Evolutionary conservation across 208 protist genomes (phyloP), one percentile per base, ranked within the genome.

Genomic region (Leishmania amazonensis): DNA sequence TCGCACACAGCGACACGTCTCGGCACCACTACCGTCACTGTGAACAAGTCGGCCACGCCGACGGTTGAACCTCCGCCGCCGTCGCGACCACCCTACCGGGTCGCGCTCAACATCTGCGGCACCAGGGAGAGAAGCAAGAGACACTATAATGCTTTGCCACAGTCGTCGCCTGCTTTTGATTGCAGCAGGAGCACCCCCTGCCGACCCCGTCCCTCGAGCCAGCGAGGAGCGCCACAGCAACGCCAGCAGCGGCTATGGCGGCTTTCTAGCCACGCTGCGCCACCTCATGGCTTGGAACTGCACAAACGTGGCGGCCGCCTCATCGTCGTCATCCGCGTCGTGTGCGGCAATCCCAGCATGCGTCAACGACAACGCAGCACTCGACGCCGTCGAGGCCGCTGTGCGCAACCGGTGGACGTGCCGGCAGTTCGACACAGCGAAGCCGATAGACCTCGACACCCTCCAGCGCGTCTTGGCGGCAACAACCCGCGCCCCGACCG

Each of bases 401-500:
- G 89, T 96, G 24, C 54, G 83, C 31, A 19, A 38, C 3, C 87
- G 92, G 65, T 87, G 85, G 84, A 91, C 90, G 19, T 94, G 88
- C 67, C 89, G 89, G 49, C 76, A 86, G 45, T 98, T 95, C 78
- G 89, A 96, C 74, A 1, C 87, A 0, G 79, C 80, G 5, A 76
- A 70, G 31, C 73, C 85, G 5, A 82, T 98, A 21, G 86, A 89
- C 35, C 74, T 77, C 31, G 57, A 85, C 13, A 60, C 89, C 17
- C 64, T 97, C 21, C 49, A 72, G 49, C 83, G 87, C 17, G 79
- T 98, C 40, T 85, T 98, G 15, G 84, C 38, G 31, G 81, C 87
- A 6, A 92, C 95, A 9, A 81, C 79, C 28, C 91, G 95, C 1
- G 78, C 91, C 45, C 93, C 95, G 15, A 95, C 92, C 0, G 94